Conservation (phyloP, 441 rosid genomes). For the Pelargonium citronellum region DNA sequence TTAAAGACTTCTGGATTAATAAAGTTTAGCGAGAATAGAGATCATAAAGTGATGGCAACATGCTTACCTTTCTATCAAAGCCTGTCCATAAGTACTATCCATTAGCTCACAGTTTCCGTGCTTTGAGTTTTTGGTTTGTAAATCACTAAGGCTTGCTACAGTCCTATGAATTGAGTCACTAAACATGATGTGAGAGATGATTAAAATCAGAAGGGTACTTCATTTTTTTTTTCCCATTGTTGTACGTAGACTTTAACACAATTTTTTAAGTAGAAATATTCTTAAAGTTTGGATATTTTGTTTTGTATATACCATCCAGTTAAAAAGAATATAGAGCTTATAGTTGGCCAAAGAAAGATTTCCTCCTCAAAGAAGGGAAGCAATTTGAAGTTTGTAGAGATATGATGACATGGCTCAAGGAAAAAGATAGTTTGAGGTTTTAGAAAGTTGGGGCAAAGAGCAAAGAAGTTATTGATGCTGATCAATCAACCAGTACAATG, state of each 20-base stretch:
- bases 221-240: constrained; percentile 18
- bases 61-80: constrained; percentile 35
- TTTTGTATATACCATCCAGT: constrained; percentile 69
- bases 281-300: constrained; percentile 47
- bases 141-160: constrained; percentile 28
- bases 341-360: constrained; percentile 73
- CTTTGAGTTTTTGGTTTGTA: constrained; percentile 30
- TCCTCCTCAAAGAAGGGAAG: constrained; percentile 60
- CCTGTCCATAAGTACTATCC: constrained; percentile 30
- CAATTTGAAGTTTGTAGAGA: constrained; percentile 59
- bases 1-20: constrained; percentile 44
- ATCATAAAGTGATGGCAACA: constrained; percentile 47
- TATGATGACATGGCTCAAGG: constrained; percentile 47
- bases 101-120: constrained; percentile 31
- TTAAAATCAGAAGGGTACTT: constrained; percentile 32
- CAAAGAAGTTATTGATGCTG: constrained; percentile 58
- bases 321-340: constrained; percentile 67
- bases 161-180: constrained; percentile 31
- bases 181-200: constrained; percentile 29
- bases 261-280: constrained; percentile 24
- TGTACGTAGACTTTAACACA: constrained; percentile 22
- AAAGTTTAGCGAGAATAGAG: constrained; percentile 40
- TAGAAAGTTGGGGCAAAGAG: constrained; percentile 62
- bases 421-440: constrained; percentile 53
- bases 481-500: constrained; percentile 46